Evolutionary conservation across 2,329 filamentous ascomycete species (phyloP), one percentile per base, ranked within the genome.

Genomic region (Malbranchea cinnamomea): DNA sequence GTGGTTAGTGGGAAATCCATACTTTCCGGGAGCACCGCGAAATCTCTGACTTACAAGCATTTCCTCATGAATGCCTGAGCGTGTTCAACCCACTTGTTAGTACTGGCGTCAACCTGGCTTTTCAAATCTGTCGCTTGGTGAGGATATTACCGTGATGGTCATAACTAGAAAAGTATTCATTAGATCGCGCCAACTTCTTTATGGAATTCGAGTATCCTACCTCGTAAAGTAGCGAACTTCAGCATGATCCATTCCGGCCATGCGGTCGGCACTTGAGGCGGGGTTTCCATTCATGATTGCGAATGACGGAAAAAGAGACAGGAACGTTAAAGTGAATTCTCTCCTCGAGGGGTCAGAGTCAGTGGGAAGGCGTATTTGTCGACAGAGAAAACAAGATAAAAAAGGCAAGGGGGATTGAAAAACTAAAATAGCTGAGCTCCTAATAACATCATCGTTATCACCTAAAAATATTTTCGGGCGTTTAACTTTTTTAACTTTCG

Each of bases 191-290:
- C 4, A 15, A 23, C 10, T 5, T 19, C 14, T 19, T 19, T 25
- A 13, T 12, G 6, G 23, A 15, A 30, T 28, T 34, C 29, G 34
- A n/a, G n/a, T n/a, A n/a, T n/a, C 53, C 42, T 62, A 91, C 85
- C 84, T 93, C 65, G 94, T 95, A 67, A 95, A 95, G 68, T 95
- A 98, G 60, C 95, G 89, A 59, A 91, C 84, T 68, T 98, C 89
- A 41, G 85, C 89, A 63, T 93, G 85, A 54, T 81, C 78, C 70
- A 93, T 76, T 46, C 57, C 60, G 19, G 57, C 56, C 57, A 63
- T 60, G 37, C 57, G 52, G 40, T 64, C 60, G 37, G 59, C 59
- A 47, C 54, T 57, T 35, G 50, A 42, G 13, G 33, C 7, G 26
- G 26, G 23, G 33, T 18, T 45, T 40, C 37, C 48, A 34, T 47